A percentile compares a stretch with the other conserved stretches of the same genome.
These are phyloP conservation scores for Plasmopara viticola DNA, from an alignment of 352 stramenopile species.

Conservation along the genomic window DNA sequence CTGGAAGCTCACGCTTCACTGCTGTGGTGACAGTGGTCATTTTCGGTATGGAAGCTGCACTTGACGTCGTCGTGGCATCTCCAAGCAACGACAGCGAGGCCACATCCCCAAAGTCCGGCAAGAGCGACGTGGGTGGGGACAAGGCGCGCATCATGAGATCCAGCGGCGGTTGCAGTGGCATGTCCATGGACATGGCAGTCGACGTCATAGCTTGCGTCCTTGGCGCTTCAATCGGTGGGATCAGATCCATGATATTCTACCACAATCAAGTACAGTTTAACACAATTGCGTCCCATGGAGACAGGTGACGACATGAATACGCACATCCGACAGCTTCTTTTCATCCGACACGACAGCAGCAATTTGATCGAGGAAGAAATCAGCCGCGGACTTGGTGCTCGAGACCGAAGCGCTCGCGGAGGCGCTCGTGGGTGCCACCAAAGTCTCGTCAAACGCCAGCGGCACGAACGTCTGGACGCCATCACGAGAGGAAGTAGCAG, in stretches of 20 bases:
- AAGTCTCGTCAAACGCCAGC: conserved; percentile 52
- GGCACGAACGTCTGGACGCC: conserved; percentile 25
- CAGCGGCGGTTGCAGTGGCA: conserved; percentile 47
- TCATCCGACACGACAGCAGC: conserved; percentile 60
- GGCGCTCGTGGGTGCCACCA: conserved; percentile 23
- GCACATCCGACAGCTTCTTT: conserved; percentile 77
- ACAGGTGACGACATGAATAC: background rate
- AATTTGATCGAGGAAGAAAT: conserved; percentile 74
- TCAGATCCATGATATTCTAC: conserved; percentile 78
- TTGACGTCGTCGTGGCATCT: conserved; percentile 11
- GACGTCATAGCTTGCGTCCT: conserved; percentile 18
- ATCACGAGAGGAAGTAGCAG: conserved; percentile 10
- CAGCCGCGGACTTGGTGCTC: conserved; percentile 25
- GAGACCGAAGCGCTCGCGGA: conserved; percentile 3
- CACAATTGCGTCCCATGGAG: too few species aligned
- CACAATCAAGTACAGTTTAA: background rate
- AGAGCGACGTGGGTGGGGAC: conserved; percentile 60
- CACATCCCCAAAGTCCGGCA: conserved; percentile 51
- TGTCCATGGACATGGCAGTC: conserved; percentile 33
- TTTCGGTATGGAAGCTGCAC: background rate
- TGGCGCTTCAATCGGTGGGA: conserved; percentile 39
- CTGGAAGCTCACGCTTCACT: conserved; percentile 23
- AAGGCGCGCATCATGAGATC: conserved; percentile 66
- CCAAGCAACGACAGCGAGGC: conserved; percentile 34
- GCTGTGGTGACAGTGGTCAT: conserved; percentile 23